Conservation (phyloP, 2,329 filamentous ascomycete species). For the Cladosporium sp. region DNA sequence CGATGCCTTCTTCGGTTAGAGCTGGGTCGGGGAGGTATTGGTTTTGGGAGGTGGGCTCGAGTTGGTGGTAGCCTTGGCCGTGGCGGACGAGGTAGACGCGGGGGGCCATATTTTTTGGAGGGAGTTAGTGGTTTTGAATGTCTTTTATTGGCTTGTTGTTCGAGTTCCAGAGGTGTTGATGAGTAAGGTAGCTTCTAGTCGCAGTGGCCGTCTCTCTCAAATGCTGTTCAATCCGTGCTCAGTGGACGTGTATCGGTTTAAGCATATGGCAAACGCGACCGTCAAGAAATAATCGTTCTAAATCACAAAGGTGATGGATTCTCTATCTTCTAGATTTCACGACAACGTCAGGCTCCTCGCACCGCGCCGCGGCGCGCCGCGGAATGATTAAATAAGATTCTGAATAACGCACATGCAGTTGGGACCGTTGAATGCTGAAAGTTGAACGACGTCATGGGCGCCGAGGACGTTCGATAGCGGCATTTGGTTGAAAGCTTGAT, state of each 20-base stretch:
- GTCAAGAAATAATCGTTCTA: background rate
- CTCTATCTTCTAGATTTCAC: background rate
- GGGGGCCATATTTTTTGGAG: slow-evolving; percentile 2
- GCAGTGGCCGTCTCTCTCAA: background rate
- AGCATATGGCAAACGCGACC: background rate
- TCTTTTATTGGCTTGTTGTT: background rate
- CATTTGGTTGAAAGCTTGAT: slow-evolving; percentile 3
- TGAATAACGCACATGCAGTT: background rate
- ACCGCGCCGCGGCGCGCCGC: background rate
- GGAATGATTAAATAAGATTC: background rate
- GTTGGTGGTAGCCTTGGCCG: slow-evolving; percentile 25
- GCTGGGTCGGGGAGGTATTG: slow-evolving; percentile 24
- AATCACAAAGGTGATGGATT: background rate
- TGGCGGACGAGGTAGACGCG: slow-evolving; percentile 28
- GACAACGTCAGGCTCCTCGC: background rate
- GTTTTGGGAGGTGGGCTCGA: slow-evolving; percentile 11
- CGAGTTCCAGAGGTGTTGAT: background rate
- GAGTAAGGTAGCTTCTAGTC: background rate
- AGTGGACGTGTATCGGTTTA: background rate
- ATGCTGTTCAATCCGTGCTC: background rate
- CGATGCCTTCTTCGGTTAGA: slow-evolving; percentile 25
- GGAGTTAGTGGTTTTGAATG: background rate
- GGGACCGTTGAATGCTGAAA: background rate
- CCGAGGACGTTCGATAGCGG: background rate
- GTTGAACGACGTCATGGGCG: slow-evolving; percentile 5